These are phyloP conservation scores for Speleostelium caveatum DNA, from an alignment of 78 protist genomes.

Conservation along the genomic window DNA sequence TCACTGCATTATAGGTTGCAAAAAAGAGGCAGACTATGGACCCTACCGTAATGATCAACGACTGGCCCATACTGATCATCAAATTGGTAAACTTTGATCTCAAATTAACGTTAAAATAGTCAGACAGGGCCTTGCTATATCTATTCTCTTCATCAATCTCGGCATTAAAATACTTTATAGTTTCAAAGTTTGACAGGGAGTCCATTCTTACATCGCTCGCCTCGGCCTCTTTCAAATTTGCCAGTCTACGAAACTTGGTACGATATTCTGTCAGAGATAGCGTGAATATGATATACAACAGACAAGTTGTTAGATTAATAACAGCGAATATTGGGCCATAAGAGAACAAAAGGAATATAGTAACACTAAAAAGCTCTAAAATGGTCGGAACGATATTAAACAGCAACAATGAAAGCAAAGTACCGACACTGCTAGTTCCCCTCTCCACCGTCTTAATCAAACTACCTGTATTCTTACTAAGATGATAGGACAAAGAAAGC, in stretches of 20 bases:
- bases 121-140: constrained; percentile 17
- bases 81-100: constrained; percentile 35
- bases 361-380: constrained; percentile 25
- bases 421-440: constrained; percentile 3
- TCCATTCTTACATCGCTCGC: constrained; percentile 15
- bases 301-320: neutral
- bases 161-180: constrained; percentile 81
- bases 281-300: constrained; percentile 44
- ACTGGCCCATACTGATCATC: constrained; percentile 79
- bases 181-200: constrained; percentile 66
- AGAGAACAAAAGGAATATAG: constrained; percentile 28
- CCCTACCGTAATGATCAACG: constrained; percentile 48
- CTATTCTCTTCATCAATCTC: constrained; percentile 33
- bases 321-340: constrained; percentile 5
- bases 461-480: constrained; percentile 17
- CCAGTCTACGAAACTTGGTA: constrained; percentile 74
- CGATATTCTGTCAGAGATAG: constrained; percentile 84
- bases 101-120: constrained; percentile 28
- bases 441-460: constrained; percentile 5
- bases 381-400: constrained; percentile 71
- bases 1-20: neutral
- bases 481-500: constrained; percentile 4
- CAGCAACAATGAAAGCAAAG: neutral
- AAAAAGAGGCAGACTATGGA: constrained; percentile 10
- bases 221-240: constrained; percentile 64